phyloP scores from a whole-genome alignment of 805 yeast species.

The Candida montana region DNA sequence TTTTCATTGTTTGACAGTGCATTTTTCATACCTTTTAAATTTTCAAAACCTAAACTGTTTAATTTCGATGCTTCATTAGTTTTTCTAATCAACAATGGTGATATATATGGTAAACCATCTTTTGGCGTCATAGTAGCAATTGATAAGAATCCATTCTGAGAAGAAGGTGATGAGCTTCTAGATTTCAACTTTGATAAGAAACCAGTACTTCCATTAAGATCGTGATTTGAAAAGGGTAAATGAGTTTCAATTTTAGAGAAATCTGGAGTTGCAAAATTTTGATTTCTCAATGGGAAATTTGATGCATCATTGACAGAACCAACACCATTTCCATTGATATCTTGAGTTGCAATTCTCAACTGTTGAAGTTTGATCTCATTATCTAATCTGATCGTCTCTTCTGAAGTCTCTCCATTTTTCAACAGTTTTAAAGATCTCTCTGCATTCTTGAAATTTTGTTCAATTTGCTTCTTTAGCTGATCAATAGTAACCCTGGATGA shows the following conservation, averaged over 20 bases:
- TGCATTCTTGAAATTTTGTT: slow-evolving; percentile 15
- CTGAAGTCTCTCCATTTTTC: slow-evolving; percentile 13
- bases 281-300: slow-evolving; percentile 23
- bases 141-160: slow-evolving; percentile 27
- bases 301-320: not conserved
- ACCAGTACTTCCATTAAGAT: not conserved
- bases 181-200: not conserved
- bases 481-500: slow-evolving; percentile 12
- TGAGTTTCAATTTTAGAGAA: slow-evolving; percentile 16
- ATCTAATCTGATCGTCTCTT: slow-evolving; percentile 15
- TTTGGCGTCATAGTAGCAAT: slow-evolving; percentile 28
- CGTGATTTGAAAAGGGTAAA: slow-evolving; percentile 4
- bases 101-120: slow-evolving; percentile 31
- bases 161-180: not conserved
- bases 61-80: slow-evolving; percentile 30
- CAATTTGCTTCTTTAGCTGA: slow-evolving; percentile 10
- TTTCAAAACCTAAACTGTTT: slow-evolving; percentile 30
- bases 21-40: slow-evolving; percentile 26
- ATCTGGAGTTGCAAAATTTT: slow-evolving; percentile 13
- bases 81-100: slow-evolving; percentile 33
- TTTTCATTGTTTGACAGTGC: slow-evolving; percentile 27
- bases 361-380: slow-evolving; percentile 16
- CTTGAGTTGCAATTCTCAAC: slow-evolving; percentile 6
- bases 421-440: slow-evolving; percentile 14
- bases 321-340: not conserved